Percentiles rank a stretch among this genome's conserved stretches.
These are phyloP conservation scores for Lasiodiplodia sp. DNA, from an alignment of 2,329 filamentous ascomycete genomes.

Conservation along the genomic window DNA sequence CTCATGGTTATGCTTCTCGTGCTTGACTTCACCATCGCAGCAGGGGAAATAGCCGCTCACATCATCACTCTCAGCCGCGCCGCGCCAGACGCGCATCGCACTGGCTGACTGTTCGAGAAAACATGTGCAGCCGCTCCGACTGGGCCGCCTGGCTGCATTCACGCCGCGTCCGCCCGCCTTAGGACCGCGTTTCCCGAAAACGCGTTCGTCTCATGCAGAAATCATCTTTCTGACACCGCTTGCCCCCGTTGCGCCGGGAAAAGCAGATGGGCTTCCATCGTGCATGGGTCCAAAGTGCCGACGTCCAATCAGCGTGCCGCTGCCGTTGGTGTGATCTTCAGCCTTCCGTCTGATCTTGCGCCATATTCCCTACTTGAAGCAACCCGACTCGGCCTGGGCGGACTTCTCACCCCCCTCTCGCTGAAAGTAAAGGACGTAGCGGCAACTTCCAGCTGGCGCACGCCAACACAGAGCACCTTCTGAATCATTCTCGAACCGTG, in stretches of 20 bases:
- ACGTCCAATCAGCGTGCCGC: background rate
- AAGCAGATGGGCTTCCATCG: conserved; percentile 1
- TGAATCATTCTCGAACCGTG: conserved; percentile 12
- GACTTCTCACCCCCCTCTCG: background rate
- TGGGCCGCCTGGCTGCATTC: background rate
- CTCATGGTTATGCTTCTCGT: background rate
- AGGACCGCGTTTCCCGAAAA: background rate
- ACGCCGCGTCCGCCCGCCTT: background rate
- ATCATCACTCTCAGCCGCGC: background rate
- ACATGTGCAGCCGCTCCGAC: background rate
- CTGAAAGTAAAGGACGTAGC: background rate
- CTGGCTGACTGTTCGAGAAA: background rate
- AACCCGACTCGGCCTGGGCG: background rate
- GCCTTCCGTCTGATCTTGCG: conserved; percentile 6
- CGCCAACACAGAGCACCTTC: background rate
- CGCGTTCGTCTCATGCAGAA: conserved; percentile 14
- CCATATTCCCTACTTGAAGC: background rate
- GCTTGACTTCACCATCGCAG: conserved; percentile 3
- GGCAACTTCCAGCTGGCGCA: conserved; percentile 10
- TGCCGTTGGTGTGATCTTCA: conserved; percentile 3
- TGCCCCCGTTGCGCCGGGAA: conserved; percentile 2
- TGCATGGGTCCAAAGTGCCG: background rate
- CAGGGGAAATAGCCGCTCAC: conserved; percentile 5
- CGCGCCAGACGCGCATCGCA: background rate
- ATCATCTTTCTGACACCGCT: conserved; percentile 19